A percentile compares a stretch with the other conserved stretches of the same genome.
Conservation (phyloP, 2,329 filamentous ascomycete genomes). For the Ramichloridium luteum region DNA sequence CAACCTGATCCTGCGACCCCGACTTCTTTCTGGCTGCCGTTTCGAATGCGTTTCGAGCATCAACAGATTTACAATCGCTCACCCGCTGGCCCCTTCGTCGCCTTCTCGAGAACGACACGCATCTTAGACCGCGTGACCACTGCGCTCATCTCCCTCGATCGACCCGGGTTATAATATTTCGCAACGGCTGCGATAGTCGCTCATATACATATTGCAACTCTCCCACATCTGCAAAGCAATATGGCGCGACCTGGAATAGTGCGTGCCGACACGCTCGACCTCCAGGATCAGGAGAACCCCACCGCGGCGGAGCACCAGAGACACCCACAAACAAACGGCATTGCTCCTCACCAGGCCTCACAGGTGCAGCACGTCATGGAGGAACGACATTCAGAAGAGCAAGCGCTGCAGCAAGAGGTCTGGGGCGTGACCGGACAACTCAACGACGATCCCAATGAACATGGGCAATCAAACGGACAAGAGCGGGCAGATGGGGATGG, state of each 20-base stretch:
- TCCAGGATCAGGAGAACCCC: conserved; percentile 71
- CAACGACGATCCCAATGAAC: conserved; percentile 27
- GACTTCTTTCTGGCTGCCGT: too few species aligned
- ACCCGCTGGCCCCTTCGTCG: too few species aligned
- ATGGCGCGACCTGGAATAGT: conserved; percentile 17
- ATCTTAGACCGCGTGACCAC: too few species aligned
- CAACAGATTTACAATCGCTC: too few species aligned
- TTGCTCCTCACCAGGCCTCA: conserved; percentile 74
- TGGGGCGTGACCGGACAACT: conserved; percentile 31
- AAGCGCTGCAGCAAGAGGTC: conserved; percentile 49
- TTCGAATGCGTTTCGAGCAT: too few species aligned
- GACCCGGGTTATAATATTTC: too few species aligned
- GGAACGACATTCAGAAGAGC: conserved; percentile 59
- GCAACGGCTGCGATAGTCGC: too few species aligned
- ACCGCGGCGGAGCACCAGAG: conserved; percentile 71
- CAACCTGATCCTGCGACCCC: too few species aligned
- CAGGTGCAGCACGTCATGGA: conserved; percentile 69
- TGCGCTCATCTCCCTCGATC: too few species aligned
- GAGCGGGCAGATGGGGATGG: conserved; percentile 27
- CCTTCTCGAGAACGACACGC: too few species aligned
- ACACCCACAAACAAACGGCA: conserved; percentile 42
- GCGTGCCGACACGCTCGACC: conserved; percentile 74
- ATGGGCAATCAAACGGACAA: conserved; percentile 40
- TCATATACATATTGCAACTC: too few species aligned
- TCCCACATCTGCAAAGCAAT: too few species aligned